Evolutionary conservation across 768 basidiomycete genomes (phyloP).

Genomic region (Boletus reticulatus): DNA sequence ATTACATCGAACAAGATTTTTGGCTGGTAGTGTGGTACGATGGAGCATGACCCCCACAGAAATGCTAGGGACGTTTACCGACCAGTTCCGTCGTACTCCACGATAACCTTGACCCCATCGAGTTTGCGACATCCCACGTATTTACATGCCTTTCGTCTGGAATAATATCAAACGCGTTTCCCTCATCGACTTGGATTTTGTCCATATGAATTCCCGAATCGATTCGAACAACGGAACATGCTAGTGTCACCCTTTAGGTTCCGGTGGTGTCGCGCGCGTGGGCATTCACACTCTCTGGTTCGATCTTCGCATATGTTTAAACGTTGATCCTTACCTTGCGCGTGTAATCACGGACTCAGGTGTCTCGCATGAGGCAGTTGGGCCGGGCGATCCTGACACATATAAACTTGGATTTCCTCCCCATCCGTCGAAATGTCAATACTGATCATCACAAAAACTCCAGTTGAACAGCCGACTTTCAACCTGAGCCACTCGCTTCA

Average conservation of each 20-base stretch:
- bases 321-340: too few relatives aligned
- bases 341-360: too few relatives aligned
- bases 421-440: too few relatives aligned
- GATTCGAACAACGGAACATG: neutral
- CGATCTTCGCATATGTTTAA: too few relatives aligned
- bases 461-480: too few relatives aligned
- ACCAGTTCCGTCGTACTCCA: slow-evolving; percentile 8
- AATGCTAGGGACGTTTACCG: slow-evolving; percentile 16
- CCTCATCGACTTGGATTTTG: neutral
- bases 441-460: too few relatives aligned
- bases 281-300: too few relatives aligned
- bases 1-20: slow-evolving; percentile 21
- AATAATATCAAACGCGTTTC: neutral
- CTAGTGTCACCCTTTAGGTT: neutral
- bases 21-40: slow-evolving; percentile 29
- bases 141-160: neutral
- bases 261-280: too few relatives aligned
- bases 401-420: too few relatives aligned
- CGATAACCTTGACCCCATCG: slow-evolving; percentile 2
- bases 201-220: neutral
- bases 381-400: too few relatives aligned
- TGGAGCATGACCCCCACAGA: slow-evolving; percentile 30
- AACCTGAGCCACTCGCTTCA: too few relatives aligned
- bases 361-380: too few relatives aligned
- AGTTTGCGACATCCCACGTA: neutral